Base-by-base conservation (phyloP, 2,329 filamentous ascomycete genomes). In the Alternaria incomplexa region DNA sequence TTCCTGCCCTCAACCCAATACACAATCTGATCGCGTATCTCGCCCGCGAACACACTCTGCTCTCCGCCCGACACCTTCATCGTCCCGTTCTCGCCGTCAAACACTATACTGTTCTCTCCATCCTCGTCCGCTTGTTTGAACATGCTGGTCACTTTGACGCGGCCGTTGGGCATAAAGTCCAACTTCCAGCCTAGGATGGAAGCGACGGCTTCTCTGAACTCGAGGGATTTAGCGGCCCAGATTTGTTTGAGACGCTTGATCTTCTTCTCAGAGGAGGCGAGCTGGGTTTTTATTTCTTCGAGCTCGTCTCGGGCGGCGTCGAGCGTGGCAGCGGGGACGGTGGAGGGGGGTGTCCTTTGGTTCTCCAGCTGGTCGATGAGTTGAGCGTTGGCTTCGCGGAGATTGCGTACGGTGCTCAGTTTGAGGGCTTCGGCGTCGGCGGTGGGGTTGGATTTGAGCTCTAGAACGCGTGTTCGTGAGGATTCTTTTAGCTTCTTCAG, bases 11-110 rank as follows among this genome's bases (percentile, higher is more conserved):
- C 88, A 1, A 98, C 95, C 95, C 96, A 99, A 80, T 97, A 98
- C 68, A 93, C 91, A 74, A 97, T 95, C 78, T 94, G 88, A 74
- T 93, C 91, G 68, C 87, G 87, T 66, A 99, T 97, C 80, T 93
- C 90, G 58, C 88, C 83, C 1, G 94, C 96, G 80, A 99, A 99
- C 12, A 89, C 86, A 76, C 93, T 96, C 75, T 92, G 88, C 1
- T 93, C 92, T 0, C 96, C 96, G 1, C 96, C 96, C 32, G 91
- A 92, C 61, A 99, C 92, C 85, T 99, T 99, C 96, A 99, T 99
- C 1, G 94, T 97, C 8, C 95, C 96, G 61, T 91, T 90, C 82
- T 97, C 93, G 55, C 93, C 93, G 80, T 97, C 93, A 78, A 97
- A 97, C 0, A 97, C 89, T 48, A 89, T 89, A 6, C 83, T 86